A percentile compares a stretch with the other conserved stretches of the same genome.
Evolutionary conservation across 192 early-diverging fungal genomes (phyloP).

Genomic region (Gryganskiella cystojenkinii): DNA sequence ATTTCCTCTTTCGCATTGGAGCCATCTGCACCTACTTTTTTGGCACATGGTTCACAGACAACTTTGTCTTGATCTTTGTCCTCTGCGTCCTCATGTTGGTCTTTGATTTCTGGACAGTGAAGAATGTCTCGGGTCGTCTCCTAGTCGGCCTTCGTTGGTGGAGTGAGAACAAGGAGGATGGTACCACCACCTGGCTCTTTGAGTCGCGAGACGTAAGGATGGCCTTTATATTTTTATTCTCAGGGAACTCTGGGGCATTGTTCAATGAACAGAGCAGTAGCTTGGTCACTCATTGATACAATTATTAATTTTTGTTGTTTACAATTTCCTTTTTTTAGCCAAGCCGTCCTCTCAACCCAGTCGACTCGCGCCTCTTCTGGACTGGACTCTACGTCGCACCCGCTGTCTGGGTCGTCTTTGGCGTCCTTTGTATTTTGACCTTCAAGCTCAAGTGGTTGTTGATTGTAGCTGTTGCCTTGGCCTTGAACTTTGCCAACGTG

Average conservation of each 20-base stretch:
- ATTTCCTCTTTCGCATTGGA: conserved; percentile 84
- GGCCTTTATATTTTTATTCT: neutral
- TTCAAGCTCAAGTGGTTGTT: conserved; percentile 86
- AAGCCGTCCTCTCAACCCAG: conserved; percentile 77
- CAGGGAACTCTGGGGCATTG: too few relatives aligned
- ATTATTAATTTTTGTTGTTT: conserved; percentile 2
- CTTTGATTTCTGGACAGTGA: conserved; percentile 99
- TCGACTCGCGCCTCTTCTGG: conserved; percentile 97
- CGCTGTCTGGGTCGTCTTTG: conserved; percentile 84
- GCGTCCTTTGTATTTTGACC: conserved; percentile 78
- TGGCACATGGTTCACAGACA: conserved; percentile 82
- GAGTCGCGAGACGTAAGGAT: conserved; percentile 85
- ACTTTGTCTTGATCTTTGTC: conserved; percentile 93
- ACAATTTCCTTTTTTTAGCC: conserved; percentile 53
- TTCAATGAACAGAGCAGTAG: too few relatives aligned
- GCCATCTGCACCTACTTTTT: conserved; percentile 91
- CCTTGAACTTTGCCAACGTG: conserved; percentile 91
- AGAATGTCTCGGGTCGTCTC: conserved; percentile 96
- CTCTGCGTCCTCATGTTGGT: conserved; percentile 90
- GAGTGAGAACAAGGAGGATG: conserved; percentile 98
- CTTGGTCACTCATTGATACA: too few relatives aligned
- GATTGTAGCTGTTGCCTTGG: conserved; percentile 86
- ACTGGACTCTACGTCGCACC: conserved; percentile 87
- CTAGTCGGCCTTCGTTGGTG: conserved; percentile 99
- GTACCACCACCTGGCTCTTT: conserved; percentile 96